Evolutionary conservation across 2,329 filamentous ascomycete genomes (phyloP).

Genomic region (Atkinsonella texensis): DNA sequence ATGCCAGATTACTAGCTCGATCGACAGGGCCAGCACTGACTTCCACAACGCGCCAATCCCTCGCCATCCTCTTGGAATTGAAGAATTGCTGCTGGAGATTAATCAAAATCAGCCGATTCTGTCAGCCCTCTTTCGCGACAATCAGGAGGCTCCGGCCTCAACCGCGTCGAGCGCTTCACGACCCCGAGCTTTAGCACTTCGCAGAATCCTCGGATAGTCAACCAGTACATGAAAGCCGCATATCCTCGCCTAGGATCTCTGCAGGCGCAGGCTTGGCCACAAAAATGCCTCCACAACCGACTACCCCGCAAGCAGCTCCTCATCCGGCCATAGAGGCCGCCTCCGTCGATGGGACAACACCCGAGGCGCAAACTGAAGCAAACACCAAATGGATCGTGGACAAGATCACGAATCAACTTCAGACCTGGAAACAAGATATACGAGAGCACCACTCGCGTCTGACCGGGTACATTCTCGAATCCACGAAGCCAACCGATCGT

Average conservation of each 20-base stretch:
- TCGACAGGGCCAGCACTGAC: neutral
- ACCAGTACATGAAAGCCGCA: neutral
- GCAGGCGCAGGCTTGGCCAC: neutral
- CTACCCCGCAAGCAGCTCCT: conserved; percentile 9
- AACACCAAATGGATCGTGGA: conserved; percentile 28
- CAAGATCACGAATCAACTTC: conserved; percentile 30
- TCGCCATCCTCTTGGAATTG: neutral
- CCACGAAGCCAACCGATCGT: conserved; percentile 28
- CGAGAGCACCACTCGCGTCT: conserved; percentile 33
- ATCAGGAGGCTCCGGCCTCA: neutral
- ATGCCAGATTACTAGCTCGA: neutral
- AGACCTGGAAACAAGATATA: conserved; percentile 29
- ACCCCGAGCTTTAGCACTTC: neutral
- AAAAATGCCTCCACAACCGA: conserved; percentile 10
- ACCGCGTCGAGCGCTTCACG: conserved; percentile 1
- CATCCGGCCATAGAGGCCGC: conserved; percentile 1
- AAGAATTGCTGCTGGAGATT: neutral
- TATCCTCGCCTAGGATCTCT: neutral
- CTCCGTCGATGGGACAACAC: conserved; percentile 9
- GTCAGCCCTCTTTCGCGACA: conserved; percentile 20
- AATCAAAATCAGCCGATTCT: conserved; percentile 3
- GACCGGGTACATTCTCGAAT: conserved; percentile 31
- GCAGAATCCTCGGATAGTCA: neutral
- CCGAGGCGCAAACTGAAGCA: conserved; percentile 13
- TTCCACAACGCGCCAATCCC: neutral